Evolutionary conservation across 805 yeast species (phyloP), one percentile per base, ranked within the genome.

Genomic region (Wickerhamomyces subpelliculosus): DNA sequence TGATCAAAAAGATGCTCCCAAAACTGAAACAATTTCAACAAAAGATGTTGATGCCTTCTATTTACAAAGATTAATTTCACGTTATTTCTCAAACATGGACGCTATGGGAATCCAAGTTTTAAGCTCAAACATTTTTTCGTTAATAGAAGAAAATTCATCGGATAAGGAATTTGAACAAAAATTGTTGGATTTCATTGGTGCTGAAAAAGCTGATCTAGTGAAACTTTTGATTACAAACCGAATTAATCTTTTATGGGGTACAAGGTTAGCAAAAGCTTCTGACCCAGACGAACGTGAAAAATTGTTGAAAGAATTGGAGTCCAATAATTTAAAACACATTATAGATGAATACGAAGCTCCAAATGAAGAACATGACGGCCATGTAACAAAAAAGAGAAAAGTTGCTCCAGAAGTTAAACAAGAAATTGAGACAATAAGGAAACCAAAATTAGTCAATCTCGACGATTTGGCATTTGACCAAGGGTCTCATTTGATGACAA

Each of bases 401-500:
- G 16, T 41, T n/a, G 43, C 35, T 2, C 11, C 37, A 4, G n/a
- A 18, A 4, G 7, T 3, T 9, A 5, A 5, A 16, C 35, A 39
- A 32, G 21, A 13, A 8, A 8, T 33, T 9, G 36, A 35, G 4
- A 36, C 14, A 3, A 36, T 40, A 19, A 57, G 75, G 35, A 43
- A 50, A 30, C 82, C 93, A 1, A 60, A 63, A 32, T 57, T 72
- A 30, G 67, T 86, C n/a, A 84, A 85, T 50, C 58, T 89, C 8
- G 78, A 75, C 20, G 66, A 75, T 10, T 60, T 83, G 6, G 68
- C 67, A 1, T 83, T 86, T 51, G 87, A 82, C 26, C 82, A 84
- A 54, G 90, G 93, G 0, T 65, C 83, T 0, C 84, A 75, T 47
- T 62, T 83, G 10, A 70, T 81, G 74, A 72, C 88, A 1, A 68